These are phyloP conservation scores for Cichorium intybus DNA, from an alignment of 140 eudicot genomes.

Conservation along the genomic window DNA sequence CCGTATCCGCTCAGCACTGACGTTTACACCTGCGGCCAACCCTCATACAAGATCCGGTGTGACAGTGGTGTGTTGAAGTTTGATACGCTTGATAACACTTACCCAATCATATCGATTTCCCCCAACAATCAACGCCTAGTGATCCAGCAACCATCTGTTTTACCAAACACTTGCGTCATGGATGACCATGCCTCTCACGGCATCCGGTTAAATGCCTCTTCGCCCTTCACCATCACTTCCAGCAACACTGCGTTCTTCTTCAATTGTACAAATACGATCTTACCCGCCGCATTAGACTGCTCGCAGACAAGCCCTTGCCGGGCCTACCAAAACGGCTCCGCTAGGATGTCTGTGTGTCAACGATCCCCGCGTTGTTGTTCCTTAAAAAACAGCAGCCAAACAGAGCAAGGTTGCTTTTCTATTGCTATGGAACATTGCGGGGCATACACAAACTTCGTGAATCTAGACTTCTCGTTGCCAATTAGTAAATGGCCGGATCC, in stretches of 20 bases:
- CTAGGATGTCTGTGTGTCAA: conserved; percentile 36
- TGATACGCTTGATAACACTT: conserved; percentile 64
- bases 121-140: conserved; percentile 48
- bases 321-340: conserved; percentile 41
- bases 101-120: conserved; percentile 52
- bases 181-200: conserved; percentile 55
- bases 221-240: conserved; percentile 63
- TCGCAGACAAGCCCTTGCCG: conserved; percentile 57
- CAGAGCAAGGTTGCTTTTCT: conserved; percentile 39
- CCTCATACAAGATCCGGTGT: conserved; percentile 57
- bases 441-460: conserved; percentile 71
- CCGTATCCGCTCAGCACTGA: conserved; percentile 86
- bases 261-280: conserved; percentile 47
- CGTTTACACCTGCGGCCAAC: conserved; percentile 66
- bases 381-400: conserved; percentile 45
- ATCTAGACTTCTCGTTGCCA: conserved; percentile 46
- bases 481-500: conserved; percentile 52
- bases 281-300: conserved; percentile 61
- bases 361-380: conserved; percentile 52
- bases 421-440: conserved; percentile 47
- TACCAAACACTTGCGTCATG: conserved; percentile 56
- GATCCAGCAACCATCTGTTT: conserved; percentile 44
- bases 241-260: conserved; percentile 64
- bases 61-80: conserved; percentile 34
- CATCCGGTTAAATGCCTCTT: conserved; percentile 50